Conservation (phyloP, 192 early-diverging fungal genomes). For the Oehlia diaphana region DNA sequence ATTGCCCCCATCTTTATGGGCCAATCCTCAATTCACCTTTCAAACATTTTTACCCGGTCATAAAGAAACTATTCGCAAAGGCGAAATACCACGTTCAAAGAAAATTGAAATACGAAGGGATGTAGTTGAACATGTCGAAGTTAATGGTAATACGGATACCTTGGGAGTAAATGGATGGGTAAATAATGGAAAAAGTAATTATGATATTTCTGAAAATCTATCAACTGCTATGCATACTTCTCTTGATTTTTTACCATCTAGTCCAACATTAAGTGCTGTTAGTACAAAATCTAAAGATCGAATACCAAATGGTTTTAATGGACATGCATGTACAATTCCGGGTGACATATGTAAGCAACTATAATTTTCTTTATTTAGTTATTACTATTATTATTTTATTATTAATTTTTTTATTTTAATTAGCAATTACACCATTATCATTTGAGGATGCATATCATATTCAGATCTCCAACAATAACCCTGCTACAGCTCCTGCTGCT, state of each 20-base stretch:
- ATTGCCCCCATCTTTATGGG: conserved; percentile 48
- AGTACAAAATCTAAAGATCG: conserved; percentile 19
- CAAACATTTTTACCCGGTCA: conserved; percentile 44
- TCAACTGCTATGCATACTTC: conserved; percentile 12
- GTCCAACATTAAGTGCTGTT: not conserved
- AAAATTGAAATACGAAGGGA: conserved; percentile 48
- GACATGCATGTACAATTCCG: not conserved
- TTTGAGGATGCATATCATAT: conserved; percentile 64
- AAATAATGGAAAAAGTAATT: conserved; percentile 1
- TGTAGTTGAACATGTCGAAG: conserved; percentile 33
- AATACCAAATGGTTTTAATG: conserved; percentile 4
- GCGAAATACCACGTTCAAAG: conserved; percentile 41
- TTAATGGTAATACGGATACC: conserved; percentile 29
- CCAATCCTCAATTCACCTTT: conserved; percentile 49
- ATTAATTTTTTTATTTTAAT: not conserved
- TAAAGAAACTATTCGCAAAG: conserved; percentile 38
- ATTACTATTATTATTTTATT: not conserved
- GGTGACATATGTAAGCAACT: not conserved
- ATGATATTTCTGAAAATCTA: conserved; percentile 13
- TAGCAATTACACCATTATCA: conserved; percentile 45
- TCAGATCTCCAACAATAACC: conserved; percentile 36
- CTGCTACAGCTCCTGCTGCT: conserved; percentile 30
- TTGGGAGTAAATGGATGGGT: conserved; percentile 9
- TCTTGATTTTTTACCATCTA: conserved; percentile 15
- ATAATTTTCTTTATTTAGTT: not conserved